Base-by-base conservation (phyloP, 345 rosid genomes). In the Erucastrum elatum region DNA sequence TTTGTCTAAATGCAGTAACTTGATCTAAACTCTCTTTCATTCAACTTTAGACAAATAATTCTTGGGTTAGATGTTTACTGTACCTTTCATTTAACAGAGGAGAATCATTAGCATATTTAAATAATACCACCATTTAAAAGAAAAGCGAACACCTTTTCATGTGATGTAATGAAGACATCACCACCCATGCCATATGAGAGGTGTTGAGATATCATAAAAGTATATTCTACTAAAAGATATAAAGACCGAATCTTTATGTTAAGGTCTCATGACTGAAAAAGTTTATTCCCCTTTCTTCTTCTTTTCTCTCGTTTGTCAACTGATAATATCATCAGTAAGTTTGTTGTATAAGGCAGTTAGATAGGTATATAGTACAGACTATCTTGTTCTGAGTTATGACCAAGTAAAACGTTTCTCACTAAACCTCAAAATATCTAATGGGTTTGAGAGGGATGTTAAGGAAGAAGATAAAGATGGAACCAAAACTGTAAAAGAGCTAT, bases 351-450 rank as follows among this genome's bases (percentile, higher is more conserved):
- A 44, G 67, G 21, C 67, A 51, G 56, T n/a, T 51, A 51, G 39
- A 34, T 39, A 51, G 21, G 30, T 29, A 29, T 34, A 35, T 17
- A 29, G 77, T 66, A 79, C 64, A 59, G 10, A 7, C 41, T 35
- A 35, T 35, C 41, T 49, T 15, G 27, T 33, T 58, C 12, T 41
- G 26, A 62, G 70, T 70, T 53, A 55, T 53, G 71, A 39, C 35
- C 81, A 29, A 78, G 68, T 72, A 62, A 63, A 79, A 68, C 60
- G 65, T 61, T 74, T 79, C 53, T 51, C 61, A 68, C 64, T 35
- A 62, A 74, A 68, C 75, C 79, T 80, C 74, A 74, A 80, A 80
- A 80, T 74, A 80, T 70, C 83, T 37, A 1, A 64, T 73, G 75
- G 79, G 53, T 56, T 34, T 68, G 82, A 67, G 70, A 73, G 74